These are phyloP conservation scores for Tephrocybe sp. DNA, from an alignment of 768 basidiomycete species.

Conservation along the genomic window DNA sequence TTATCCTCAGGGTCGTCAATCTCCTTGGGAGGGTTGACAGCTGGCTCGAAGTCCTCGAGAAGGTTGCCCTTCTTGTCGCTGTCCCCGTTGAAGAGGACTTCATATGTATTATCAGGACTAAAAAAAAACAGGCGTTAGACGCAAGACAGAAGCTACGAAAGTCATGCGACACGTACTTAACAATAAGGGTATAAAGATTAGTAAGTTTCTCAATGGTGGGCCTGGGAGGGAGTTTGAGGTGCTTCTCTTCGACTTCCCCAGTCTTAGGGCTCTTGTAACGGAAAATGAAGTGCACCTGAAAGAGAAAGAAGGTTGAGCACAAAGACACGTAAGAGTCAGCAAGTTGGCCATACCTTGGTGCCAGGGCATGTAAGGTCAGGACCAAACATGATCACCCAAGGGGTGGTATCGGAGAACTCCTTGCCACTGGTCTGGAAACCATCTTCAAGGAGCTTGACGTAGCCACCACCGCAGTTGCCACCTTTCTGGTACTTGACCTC, in stretches of 20 bases:
- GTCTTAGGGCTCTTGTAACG: conserved; percentile 93
- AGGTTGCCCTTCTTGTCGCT: conserved; percentile 77
- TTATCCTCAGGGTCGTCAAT: conserved; percentile 90
- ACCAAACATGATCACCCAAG: conserved; percentile 97
- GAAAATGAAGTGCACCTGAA: conserved; percentile 97
- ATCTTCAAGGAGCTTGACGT: conserved; percentile 93
- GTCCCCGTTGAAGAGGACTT: conserved; percentile 88
- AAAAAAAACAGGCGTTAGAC: background rate
- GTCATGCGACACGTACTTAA: conserved; percentile 61
- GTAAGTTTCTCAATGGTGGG: conserved; percentile 89
- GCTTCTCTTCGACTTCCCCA: conserved; percentile 96
- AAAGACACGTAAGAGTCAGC: background rate
- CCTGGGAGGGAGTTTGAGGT: conserved; percentile 77
- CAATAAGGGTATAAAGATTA: conserved; percentile 91
- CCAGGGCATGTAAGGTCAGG: conserved; percentile 94
- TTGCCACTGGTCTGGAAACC: conserved; percentile 93
- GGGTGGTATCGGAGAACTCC: conserved; percentile 92
- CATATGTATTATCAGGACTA: conserved; percentile 93
- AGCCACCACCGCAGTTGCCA: conserved; percentile 98
- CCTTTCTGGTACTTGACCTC: conserved; percentile 99
- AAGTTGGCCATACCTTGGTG: conserved; percentile 61
- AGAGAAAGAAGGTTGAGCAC: conserved; percentile 6
- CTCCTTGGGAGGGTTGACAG: conserved; percentile 91
- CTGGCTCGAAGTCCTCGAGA: conserved; percentile 89
- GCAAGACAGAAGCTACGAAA: background rate